Evolutionary conservation across 2,329 filamentous ascomycete species (phyloP).

Genomic region (Emergomyces orientalis): DNA sequence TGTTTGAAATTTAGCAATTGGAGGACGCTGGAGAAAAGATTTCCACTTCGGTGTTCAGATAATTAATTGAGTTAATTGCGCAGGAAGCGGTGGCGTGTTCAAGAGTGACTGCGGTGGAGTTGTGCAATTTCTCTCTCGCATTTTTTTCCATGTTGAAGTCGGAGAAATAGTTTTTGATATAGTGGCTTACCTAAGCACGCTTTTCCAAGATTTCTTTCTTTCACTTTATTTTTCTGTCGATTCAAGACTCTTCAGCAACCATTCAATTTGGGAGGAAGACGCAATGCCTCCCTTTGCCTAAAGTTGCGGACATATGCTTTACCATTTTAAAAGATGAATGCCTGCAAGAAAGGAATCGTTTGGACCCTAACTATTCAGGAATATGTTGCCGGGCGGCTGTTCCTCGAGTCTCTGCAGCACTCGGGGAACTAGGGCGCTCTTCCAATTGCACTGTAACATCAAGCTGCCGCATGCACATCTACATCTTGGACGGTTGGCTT

Average conservation of each 20-base stretch:
- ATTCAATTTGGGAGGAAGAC: neutral
- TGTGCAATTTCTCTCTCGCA: neutral
- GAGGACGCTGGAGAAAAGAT: neutral
- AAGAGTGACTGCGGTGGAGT: neutral
- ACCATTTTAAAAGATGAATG: slow-evolving; percentile 2
- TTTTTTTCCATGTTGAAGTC: slow-evolving; percentile 16
- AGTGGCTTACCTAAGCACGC: slow-evolving; percentile 26
- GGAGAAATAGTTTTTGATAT: neutral
- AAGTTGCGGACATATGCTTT: neutral
- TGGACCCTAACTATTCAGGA: slow-evolving; percentile 16
- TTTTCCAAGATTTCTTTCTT: neutral
- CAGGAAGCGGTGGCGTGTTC: slow-evolving; percentile 22
- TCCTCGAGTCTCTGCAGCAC: slow-evolving; percentile 7
- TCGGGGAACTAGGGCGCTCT: slow-evolving; percentile 6
- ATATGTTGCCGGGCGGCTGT: slow-evolving; percentile 12
- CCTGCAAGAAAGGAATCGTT: neutral
- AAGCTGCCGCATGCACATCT: neutral
- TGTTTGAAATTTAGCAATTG: slow-evolving; percentile 10
- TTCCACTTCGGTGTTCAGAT: slow-evolving; percentile 14
- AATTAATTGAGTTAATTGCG: slow-evolving; percentile 2
- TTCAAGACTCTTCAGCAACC: neutral
- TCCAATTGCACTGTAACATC: neutral
- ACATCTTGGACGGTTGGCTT: neutral
- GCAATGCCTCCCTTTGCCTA: neutral
- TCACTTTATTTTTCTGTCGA: neutral